phyloP scores from a whole-genome alignment of 2,329 filamentous ascomycete genomes.

The Nigrospora oryzae region DNA sequence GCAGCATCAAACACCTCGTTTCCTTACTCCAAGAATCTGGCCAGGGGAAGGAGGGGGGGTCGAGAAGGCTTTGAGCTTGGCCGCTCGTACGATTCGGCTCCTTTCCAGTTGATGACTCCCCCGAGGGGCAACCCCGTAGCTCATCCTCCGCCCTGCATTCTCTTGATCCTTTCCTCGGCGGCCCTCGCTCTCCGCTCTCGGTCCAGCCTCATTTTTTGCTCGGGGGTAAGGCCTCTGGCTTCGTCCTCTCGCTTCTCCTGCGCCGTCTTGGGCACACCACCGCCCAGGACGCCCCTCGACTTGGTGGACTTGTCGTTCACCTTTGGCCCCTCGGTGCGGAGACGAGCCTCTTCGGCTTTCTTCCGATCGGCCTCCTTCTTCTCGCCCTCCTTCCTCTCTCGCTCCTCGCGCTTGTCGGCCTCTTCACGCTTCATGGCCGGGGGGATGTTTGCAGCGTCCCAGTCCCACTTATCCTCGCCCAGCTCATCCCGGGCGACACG shows the following conservation, averaged over 20 bases:
- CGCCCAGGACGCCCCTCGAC: constrained; percentile 47
- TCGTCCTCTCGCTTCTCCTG: constrained; percentile 81
- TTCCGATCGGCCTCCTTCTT: constrained; percentile 63
- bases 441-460: constrained; percentile 70
- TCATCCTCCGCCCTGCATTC: constrained; percentile 42
- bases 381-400: constrained; percentile 62
- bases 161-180: constrained; percentile 77
- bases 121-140: no score
- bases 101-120: no score
- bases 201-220: constrained; percentile 78
- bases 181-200: constrained; percentile 84
- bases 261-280: constrained; percentile 59
- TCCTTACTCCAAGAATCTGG: no score
- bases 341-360: constrained; percentile 63
- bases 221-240: constrained; percentile 72
- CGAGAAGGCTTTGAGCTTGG: no score
- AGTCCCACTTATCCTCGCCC: constrained; percentile 69
- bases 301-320: constrained; percentile 27
- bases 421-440: constrained; percentile 61
- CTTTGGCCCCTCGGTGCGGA: constrained; percentile 58
- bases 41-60: no score
- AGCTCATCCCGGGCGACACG: constrained; percentile 77
- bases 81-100: no score
- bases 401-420: constrained; percentile 58
- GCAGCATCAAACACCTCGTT: no score